A percentile compares a stretch with the other conserved stretches of the same genome.
Conservation (phyloP, 352 stramenopile species). For the Phytophthora cactorum region DNA sequence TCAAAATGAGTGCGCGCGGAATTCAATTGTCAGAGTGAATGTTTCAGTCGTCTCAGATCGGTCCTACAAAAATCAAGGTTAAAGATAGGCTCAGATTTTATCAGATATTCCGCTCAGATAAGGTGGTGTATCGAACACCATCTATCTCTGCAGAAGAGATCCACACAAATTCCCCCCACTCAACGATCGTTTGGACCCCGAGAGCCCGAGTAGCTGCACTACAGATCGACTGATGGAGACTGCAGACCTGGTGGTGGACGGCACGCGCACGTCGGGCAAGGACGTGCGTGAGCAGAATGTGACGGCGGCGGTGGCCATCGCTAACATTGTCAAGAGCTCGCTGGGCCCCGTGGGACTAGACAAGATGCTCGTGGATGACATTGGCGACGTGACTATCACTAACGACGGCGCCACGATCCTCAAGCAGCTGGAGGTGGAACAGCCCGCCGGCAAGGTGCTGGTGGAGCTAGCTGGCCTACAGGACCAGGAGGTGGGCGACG, state of each 20-base stretch:
- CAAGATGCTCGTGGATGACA: conserved; percentile 99
- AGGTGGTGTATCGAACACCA: conserved; percentile 4
- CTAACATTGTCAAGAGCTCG: conserved; percentile 99
- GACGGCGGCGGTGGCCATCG: conserved; percentile 97
- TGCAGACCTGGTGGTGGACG: conserved; percentile 89
- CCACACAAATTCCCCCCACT: conserved; percentile 55
- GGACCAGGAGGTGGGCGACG: conserved; percentile 99
- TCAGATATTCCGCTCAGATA: conserved; percentile 1
- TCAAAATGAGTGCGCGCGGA: conserved; percentile 25
- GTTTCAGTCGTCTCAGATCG: background rate
- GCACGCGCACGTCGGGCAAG: conserved; percentile 91
- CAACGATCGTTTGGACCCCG: conserved; percentile 42
- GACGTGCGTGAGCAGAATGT: conserved; percentile 96
- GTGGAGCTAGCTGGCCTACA: conserved; percentile 98
- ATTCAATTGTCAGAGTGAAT: background rate
- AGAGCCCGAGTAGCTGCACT: conserved; percentile 21
- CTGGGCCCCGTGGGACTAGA: conserved; percentile 98
- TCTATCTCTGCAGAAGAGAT: conserved; percentile 32
- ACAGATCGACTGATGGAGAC: conserved; percentile 53
- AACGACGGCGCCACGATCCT: conserved; percentile 99
- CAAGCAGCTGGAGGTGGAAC: conserved; percentile 99
- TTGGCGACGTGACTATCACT: conserved; percentile 99
- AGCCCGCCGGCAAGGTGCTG: conserved; percentile 98
- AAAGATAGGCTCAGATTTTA: background rate
- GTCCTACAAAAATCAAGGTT: background rate